Percentiles rank a stretch among this genome's conserved stretches.
phyloP scores from a whole-genome alignment of 2,329 filamentous ascomycete genomes.

The Colletotrichum neosansevieriae region DNA sequence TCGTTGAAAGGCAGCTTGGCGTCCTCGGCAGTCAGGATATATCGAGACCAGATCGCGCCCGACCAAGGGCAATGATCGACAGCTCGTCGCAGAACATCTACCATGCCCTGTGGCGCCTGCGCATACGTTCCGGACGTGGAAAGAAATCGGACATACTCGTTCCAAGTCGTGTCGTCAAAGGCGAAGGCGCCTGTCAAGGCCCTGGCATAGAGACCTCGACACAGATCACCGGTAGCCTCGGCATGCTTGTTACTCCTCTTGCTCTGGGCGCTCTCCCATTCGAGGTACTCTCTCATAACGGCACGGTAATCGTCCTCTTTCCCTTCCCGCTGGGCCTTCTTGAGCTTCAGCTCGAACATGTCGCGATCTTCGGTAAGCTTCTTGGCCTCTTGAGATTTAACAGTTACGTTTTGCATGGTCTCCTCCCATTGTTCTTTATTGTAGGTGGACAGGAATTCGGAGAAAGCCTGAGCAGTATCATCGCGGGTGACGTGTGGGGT shows the following conservation, averaged over 20 bases:
- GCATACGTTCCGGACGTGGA: conserved; percentile 58
- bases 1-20: conserved; percentile 81
- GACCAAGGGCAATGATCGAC: conserved; percentile 95
- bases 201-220: conserved; percentile 80
- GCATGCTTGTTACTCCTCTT: conserved; percentile 65
- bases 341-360: conserved; percentile 74
- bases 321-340: conserved; percentile 66
- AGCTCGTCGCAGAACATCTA: conserved; percentile 82
- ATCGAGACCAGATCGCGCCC: conserved; percentile 89
- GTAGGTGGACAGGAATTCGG: conserved; percentile 79
- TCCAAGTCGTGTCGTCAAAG: conserved; percentile 82
- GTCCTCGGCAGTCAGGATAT: conserved; percentile 86
- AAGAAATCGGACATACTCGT: conserved; percentile 84
- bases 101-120: conserved; percentile 59
- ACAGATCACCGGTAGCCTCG: conserved; percentile 62
- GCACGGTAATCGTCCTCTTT: conserved; percentile 67
- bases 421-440: conserved; percentile 78
- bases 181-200: conserved; percentile 78
- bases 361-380: conserved; percentile 74
- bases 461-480: conserved; percentile 80
- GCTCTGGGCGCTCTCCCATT: conserved; percentile 81
- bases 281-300: conserved; percentile 76
- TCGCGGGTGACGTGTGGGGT: conserved; percentile 83
- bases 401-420: conserved; percentile 77
- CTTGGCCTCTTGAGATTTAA: conserved; percentile 73